These are phyloP conservation scores for Heliosperma pusillum DNA, from an alignment of 148 eudicot species.

Conservation along the genomic window DNA sequence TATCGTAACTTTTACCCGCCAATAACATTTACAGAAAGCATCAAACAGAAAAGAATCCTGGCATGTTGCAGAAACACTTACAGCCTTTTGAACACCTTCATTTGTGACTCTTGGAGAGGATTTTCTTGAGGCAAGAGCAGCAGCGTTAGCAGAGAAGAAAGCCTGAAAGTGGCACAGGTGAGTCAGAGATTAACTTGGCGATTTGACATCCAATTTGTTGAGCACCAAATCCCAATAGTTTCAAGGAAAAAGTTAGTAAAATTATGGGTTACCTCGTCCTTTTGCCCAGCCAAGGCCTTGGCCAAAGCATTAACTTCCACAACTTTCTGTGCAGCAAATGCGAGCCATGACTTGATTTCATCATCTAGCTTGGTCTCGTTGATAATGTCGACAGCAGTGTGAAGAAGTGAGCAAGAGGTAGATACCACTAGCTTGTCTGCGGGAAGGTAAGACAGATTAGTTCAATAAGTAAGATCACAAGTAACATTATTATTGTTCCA, in stretches of 20 bases:
- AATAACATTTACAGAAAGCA: not conserved
- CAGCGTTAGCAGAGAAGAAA: slow-evolving; percentile 83
- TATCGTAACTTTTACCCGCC: not conserved
- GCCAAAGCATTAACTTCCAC: slow-evolving; percentile 92
- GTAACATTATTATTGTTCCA: not conserved
- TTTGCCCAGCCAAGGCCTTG: slow-evolving; percentile 78
- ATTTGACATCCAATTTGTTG: not conserved
- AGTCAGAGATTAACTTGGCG: not conserved
- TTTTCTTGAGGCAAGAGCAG: slow-evolving; percentile 83
- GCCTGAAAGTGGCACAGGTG: slow-evolving; percentile 41
- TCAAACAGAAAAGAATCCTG: not conserved
- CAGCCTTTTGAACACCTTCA: slow-evolving; percentile 89
- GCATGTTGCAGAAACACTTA: slow-evolving; percentile 37
- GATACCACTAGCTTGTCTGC: slow-evolving; percentile 96
- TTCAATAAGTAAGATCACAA: not conserved
- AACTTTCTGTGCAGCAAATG: slow-evolving; percentile 93
- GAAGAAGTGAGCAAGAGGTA: slow-evolving; percentile 94
- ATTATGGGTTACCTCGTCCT: slow-evolving; percentile 60
- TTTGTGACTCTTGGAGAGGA: slow-evolving; percentile 89
- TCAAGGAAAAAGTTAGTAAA: not conserved
- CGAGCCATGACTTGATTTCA: slow-evolving; percentile 92
- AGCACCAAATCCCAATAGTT: not conserved
- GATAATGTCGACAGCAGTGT: slow-evolving; percentile 88
- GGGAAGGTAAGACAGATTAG: slow-evolving; percentile 11
- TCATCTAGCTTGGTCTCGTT: slow-evolving; percentile 86